These are phyloP conservation scores for Raphanus hybrid DNA, from an alignment of 441 rosid species.

Conservation along the genomic window DNA sequence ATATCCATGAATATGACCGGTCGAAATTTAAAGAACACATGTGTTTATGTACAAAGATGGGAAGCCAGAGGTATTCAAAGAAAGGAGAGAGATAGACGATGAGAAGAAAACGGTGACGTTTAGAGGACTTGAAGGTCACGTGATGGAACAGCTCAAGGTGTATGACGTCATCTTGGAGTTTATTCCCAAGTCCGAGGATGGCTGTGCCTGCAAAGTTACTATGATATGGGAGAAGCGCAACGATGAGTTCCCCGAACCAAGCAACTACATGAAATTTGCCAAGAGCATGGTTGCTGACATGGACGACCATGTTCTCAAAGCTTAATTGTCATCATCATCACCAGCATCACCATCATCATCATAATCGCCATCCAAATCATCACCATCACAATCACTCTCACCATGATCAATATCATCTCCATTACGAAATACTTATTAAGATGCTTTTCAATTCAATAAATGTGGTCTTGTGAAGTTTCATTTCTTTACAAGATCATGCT, in stretches of 20 bases:
- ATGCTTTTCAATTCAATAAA: constrained; percentile 8
- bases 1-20: background rate
- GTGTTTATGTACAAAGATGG: constrained; percentile 29
- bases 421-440: background rate
- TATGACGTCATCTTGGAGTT: constrained; percentile 22
- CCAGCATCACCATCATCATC: background rate
- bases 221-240: constrained; percentile 38
- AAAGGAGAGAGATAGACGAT: constrained; percentile 28
- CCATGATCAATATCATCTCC: background rate
- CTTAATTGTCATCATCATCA: constrained; percentile 13
- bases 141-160: constrained; percentile 36
- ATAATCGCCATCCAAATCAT: background rate
- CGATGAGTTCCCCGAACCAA: constrained; percentile 38
- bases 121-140: constrained; percentile 33
- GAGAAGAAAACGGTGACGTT: constrained; percentile 20
- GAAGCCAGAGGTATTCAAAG: constrained; percentile 26
- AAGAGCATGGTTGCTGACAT: constrained; percentile 25
- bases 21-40: background rate
- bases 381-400: background rate
- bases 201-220: constrained; percentile 36
- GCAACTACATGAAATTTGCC: constrained; percentile 24
- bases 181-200: constrained; percentile 30
- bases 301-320: constrained; percentile 29
- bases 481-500: background rate
- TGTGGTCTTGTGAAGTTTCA: background rate